A percentile compares a stretch with the other conserved stretches of the same genome.
These are phyloP conservation scores for Cercophora samala DNA, from an alignment of 495 filamentous ascomycete genomes.

Conservation along the genomic window DNA sequence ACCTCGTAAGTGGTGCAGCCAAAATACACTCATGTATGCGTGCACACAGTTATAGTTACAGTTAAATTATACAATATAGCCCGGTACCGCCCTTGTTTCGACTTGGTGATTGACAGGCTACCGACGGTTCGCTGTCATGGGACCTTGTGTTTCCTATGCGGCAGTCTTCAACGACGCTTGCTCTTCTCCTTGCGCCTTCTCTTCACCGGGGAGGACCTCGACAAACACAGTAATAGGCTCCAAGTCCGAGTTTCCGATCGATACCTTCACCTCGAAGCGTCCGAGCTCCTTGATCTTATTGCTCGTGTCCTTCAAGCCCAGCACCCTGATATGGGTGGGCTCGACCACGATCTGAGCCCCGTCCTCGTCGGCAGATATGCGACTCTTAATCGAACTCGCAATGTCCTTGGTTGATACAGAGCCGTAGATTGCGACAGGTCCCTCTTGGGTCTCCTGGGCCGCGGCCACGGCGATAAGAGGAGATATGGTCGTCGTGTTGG, in stretches of 20 bases:
- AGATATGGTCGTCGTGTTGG: slow-evolving; percentile 16
- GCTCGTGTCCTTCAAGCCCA: slow-evolving; percentile 31
- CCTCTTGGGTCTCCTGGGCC: neutral
- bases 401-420: slow-evolving; percentile 42
- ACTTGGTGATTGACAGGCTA: neutral
- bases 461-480: slow-evolving; percentile 22
- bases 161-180: neutral
- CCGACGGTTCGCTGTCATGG: neutral
- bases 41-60: neutral
- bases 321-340: slow-evolving; percentile 31
- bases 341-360: slow-evolving; percentile 36
- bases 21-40: neutral
- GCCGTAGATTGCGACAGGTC: slow-evolving; percentile 37
- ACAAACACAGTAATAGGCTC: slow-evolving; percentile 33
- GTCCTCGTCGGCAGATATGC: slow-evolving; percentile 29
- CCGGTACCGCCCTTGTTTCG: neutral
- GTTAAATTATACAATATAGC: neutral
- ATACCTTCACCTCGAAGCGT: slow-evolving; percentile 37
- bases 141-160: neutral
- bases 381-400: slow-evolving; percentile 28
- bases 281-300: slow-evolving; percentile 43
- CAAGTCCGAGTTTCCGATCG: slow-evolving; percentile 15
- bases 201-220: slow-evolving; percentile 33
- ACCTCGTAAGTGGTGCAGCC: neutral
- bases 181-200: slow-evolving; percentile 3